Conservation (phyloP, 2,329 filamentous ascomycete species). For the Chaetoscypha palmicola region DNA sequence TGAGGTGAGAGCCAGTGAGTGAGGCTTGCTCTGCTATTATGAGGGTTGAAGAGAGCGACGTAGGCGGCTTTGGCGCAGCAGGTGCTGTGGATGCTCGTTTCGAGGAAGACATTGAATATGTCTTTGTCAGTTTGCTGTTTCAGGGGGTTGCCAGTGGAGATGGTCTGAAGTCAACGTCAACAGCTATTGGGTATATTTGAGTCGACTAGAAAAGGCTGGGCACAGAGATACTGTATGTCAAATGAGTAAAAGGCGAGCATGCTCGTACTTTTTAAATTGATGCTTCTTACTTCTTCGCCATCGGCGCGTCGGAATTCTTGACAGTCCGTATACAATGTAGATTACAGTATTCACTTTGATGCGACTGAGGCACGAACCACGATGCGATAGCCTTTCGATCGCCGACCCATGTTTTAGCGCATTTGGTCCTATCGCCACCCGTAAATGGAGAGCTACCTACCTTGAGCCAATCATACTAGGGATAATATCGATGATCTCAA, state of each 20-base stretch:
- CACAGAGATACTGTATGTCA: neutral
- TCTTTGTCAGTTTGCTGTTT: no score
- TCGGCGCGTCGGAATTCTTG: neutral
- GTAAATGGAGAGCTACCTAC: neutral
- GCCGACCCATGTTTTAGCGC: neutral
- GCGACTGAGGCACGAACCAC: no score
- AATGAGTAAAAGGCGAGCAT: constrained; percentile 9
- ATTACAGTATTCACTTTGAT: no score
- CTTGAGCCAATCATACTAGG: neutral
- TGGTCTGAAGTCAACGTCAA: neutral
- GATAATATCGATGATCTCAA: neutral
- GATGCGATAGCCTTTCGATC: neutral
- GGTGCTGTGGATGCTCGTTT: constrained; percentile 42
- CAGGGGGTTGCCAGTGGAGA: no score
- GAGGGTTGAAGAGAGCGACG: constrained; percentile 53
- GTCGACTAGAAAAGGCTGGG: neutral
- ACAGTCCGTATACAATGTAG: no score
- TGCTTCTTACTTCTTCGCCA: constrained; percentile 17
- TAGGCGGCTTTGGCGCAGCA: constrained; percentile 50
- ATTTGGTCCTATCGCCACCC: neutral
- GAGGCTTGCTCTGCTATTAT: constrained; percentile 57
- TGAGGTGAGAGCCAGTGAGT: constrained; percentile 64
- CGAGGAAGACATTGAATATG: constrained; percentile 28
- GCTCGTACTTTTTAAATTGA: constrained; percentile 13
- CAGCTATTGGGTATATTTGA: no score